Percentiles rank a stretch among this genome's conserved stretches.
These are phyloP conservation scores for Xylaria bambusicola DNA, from an alignment of 495 filamentous ascomycete species.

Conservation along the genomic window DNA sequence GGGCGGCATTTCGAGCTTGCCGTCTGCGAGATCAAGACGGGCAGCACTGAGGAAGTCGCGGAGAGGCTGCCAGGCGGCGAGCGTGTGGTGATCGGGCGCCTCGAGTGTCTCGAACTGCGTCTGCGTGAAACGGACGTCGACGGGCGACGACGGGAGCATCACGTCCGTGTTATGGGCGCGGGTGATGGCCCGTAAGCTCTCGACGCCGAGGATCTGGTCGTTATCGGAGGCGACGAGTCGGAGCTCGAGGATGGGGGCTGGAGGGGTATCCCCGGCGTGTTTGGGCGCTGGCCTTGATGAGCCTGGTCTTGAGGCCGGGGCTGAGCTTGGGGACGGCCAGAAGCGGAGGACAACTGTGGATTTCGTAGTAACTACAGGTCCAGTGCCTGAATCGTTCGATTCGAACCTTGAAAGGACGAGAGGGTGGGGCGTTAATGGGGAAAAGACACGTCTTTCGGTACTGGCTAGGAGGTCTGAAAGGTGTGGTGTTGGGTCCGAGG, in stretches of 20 bases:
- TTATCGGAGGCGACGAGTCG: constrained; percentile 33
- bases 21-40: constrained; percentile 35
- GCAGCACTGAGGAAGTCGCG: constrained; percentile 40
- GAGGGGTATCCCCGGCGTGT: constrained; percentile 10
- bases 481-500: neutral
- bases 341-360: constrained; percentile 23
- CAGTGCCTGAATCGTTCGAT: neutral
- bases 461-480: constrained; percentile 18
- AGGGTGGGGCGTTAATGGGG: constrained; percentile 27
- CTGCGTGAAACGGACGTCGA: constrained; percentile 47
- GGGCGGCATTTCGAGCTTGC: constrained; percentile 40
- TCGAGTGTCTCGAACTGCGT: constrained; percentile 31
- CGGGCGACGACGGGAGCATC: constrained; percentile 36
- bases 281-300: neutral
- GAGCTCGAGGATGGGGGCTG: constrained; percentile 40
- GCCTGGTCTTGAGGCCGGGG: neutral
- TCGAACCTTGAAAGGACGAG: constrained; percentile 26
- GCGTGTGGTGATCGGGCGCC: constrained; percentile 14
- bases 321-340: constrained; percentile 26
- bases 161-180: constrained; percentile 27
- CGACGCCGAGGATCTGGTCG: constrained; percentile 25
- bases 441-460: constrained; percentile 24
- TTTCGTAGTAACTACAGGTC: constrained; percentile 9
- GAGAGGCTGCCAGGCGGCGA: constrained; percentile 32
- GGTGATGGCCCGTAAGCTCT: constrained; percentile 27